phyloP scores from a whole-genome alignment of 2,329 filamentous ascomycete genomes.

The Botrytis squamosa region DNA sequence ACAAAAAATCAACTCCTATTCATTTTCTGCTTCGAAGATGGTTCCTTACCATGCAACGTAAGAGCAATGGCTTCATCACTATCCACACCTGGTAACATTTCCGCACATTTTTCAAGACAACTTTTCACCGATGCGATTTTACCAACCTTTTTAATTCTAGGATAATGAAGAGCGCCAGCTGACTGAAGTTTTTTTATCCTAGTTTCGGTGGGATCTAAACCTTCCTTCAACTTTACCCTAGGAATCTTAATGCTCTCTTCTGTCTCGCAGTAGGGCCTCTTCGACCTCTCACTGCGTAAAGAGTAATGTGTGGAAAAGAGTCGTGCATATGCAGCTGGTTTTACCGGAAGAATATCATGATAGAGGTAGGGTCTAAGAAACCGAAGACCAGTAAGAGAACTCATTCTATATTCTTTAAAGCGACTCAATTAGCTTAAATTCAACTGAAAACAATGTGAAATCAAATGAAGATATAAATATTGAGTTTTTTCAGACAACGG shows the following conservation, averaged over 20 bases:
- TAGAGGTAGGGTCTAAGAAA: slow-evolving; percentile 58
- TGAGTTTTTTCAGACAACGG: slow-evolving; percentile 45
- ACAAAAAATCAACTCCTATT: slow-evolving; percentile 13
- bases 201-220: background rate
- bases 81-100: background rate
- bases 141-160: slow-evolving; percentile 17
- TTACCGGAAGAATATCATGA: slow-evolving; percentile 35
- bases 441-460: slow-evolving; percentile 18
- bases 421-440: slow-evolving; percentile 24
- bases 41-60: slow-evolving; percentile 29
- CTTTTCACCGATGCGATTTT: slow-evolving; percentile 1
- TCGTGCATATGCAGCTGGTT: slow-evolving; percentile 45
- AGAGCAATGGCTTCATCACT: background rate
- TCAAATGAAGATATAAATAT: slow-evolving; percentile 14
- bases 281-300: background rate
- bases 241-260: background rate
- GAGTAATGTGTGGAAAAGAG: slow-evolving; percentile 44
- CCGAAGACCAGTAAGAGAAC: slow-evolving; percentile 44
- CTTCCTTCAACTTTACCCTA: background rate
- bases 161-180: slow-evolving; percentile 4
- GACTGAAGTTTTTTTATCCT: slow-evolving; percentile 10
- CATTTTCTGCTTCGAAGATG: background rate
- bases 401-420: slow-evolving; percentile 44
- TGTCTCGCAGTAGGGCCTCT: background rate
- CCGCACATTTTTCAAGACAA: slow-evolving; percentile 5